These are phyloP conservation scores for Pyracantha coccinea DNA, from an alignment of 331 rosid species.

Conservation along the genomic window DNA sequence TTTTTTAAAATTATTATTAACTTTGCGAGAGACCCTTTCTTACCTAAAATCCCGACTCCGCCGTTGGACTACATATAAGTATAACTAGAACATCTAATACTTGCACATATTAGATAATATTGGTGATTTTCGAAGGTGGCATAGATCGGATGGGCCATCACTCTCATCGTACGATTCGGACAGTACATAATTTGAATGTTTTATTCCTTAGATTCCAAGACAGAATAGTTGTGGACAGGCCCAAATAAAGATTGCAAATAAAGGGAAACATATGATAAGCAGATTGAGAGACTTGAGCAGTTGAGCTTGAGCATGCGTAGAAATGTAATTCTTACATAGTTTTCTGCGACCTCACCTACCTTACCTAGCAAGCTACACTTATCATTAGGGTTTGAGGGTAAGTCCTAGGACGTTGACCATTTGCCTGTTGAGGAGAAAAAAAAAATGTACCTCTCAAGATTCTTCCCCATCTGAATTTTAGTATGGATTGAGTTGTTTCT, in stretches of 20 bases:
- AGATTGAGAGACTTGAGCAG: no score
- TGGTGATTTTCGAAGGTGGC: background rate
- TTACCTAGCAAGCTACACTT: background rate
- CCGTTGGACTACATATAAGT: no score
- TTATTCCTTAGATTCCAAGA: constrained; percentile 19
- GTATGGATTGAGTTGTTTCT: background rate
- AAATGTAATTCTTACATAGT: no score
- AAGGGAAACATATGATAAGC: background rate
- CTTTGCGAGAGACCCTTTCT: no score
- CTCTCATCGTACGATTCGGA: background rate
- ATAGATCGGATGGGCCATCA: constrained; percentile 5
- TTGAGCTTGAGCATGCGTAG: no score
- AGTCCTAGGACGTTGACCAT: background rate
- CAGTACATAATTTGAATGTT: background rate
- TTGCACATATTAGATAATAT: background rate
- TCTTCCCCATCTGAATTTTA: background rate
- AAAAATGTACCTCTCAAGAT: background rate
- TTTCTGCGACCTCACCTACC: background rate
- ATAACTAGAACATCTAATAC: background rate
- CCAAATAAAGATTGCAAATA: background rate
- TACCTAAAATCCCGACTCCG: no score
- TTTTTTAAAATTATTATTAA: no score
- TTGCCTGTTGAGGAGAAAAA: background rate
- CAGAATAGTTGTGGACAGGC: constrained; percentile 2
- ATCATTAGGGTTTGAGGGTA: background rate